A percentile compares a stretch with the other conserved stretches of the same genome.
Conservation (phyloP, 1,139 yeast species). For the Yamadazyma epiphylla region DNA sequence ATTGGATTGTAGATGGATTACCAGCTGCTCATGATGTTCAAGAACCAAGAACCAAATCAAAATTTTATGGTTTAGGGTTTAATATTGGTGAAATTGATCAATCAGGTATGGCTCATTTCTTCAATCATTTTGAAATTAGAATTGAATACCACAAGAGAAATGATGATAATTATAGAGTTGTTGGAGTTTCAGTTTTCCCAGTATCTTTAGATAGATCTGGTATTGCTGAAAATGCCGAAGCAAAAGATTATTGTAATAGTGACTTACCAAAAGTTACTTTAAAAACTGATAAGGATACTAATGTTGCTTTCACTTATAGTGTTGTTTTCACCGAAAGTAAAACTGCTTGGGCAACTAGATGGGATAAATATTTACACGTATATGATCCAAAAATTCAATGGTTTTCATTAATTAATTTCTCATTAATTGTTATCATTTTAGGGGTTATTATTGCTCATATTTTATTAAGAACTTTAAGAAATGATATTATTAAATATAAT, state of each 20-base stretch:
- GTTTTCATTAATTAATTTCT: constrained; percentile 86
- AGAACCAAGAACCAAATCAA: constrained; percentile 54
- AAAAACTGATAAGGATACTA: constrained; percentile 24
- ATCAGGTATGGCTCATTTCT: constrained; percentile 47
- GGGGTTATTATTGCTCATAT: constrained; percentile 80
- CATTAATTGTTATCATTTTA: constrained; percentile 72
- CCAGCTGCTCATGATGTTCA: constrained; percentile 73
- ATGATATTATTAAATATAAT: constrained; percentile 84
- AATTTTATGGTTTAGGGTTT: constrained; percentile 78
- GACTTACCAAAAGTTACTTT: constrained; percentile 30
- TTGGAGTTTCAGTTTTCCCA: constrained; percentile 81
- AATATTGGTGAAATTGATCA: constrained; percentile 65
- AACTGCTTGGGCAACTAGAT: constrained; percentile 95
- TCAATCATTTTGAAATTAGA: constrained; percentile 74
- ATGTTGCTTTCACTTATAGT: constrained; percentile 39
- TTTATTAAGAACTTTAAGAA: constrained; percentile 73
- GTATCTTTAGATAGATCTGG: constrained; percentile 45
- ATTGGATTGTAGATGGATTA: constrained; percentile 93
- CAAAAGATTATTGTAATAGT: constrained; percentile 25
- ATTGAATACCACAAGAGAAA: constrained; percentile 80
- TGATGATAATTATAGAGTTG: constrained; percentile 74
- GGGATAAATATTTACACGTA: constrained; percentile 95
- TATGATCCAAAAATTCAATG: constrained; percentile 93
- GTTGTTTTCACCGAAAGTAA: constrained; percentile 60
- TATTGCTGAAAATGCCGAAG: constrained; percentile 17